Evolutionary conservation across 352 stramenopile species (phyloP).

Genomic region (Discostella stelligera): DNA sequence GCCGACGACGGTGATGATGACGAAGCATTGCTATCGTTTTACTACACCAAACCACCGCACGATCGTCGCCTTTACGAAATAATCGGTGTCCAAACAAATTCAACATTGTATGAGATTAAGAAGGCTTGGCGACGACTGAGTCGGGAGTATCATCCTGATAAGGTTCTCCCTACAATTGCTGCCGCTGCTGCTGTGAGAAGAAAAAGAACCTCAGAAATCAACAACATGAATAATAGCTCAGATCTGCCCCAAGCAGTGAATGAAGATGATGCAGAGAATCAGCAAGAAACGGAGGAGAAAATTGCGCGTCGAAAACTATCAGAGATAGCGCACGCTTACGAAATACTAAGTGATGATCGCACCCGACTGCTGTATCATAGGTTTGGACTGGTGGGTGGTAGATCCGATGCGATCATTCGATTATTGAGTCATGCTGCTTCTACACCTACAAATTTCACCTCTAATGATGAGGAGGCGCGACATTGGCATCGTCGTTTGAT

Average conservation of each 20-base stretch:
- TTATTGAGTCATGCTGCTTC: constrained; percentile 38
- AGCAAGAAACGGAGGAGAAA: not conserved
- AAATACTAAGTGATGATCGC: constrained; percentile 72
- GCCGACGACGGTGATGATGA: not conserved
- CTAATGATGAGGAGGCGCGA: not conserved
- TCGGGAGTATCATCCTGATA: constrained; percentile 74
- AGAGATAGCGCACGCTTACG: constrained; percentile 61
- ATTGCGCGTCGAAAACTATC: not conserved
- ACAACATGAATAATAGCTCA: not conserved
- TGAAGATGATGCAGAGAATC: not conserved
- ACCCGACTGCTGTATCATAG: constrained; percentile 76
- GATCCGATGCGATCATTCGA: constrained; percentile 38
- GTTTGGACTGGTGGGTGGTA: constrained; percentile 63
- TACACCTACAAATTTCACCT: not conserved
- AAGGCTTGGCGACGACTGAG: constrained; percentile 58
- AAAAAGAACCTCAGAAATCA: not conserved
- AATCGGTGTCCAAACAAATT: constrained; percentile 61
- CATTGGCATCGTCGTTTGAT: constrained; percentile 43
- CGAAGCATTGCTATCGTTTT: not conserved
- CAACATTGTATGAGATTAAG: constrained; percentile 58
- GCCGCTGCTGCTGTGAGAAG: not conserved
- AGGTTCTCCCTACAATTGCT: constrained; percentile 19
- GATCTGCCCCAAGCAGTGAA: not conserved
- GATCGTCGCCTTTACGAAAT: constrained; percentile 67
- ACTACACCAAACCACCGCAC: constrained; percentile 51